Evolutionary conservation across 208 protist genomes (phyloP).

Genomic region (Wallacemonas sp.): DNA sequence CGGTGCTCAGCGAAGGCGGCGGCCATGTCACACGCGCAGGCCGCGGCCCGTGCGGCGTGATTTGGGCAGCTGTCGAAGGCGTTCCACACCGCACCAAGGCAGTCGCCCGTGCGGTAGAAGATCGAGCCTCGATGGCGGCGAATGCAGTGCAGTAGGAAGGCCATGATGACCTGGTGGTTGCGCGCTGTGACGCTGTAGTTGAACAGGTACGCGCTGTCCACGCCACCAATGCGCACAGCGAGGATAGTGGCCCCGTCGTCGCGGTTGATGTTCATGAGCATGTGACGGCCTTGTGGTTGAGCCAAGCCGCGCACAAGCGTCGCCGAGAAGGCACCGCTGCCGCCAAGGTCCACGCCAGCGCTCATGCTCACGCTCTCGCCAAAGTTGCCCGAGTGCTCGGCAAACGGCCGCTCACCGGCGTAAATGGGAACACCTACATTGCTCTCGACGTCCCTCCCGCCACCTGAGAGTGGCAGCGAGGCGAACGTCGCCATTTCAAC

Average conservation of each 20-base stretch:
- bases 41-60: conserved; percentile 64
- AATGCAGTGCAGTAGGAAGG: conserved; percentile 66
- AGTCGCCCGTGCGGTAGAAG: conserved; percentile 74
- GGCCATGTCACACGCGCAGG: conserved; percentile 71
- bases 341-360: neutral
- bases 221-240: conserved; percentile 48
- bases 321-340: neutral
- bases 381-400: neutral
- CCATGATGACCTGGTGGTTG: conserved; percentile 78
- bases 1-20: conserved; percentile 47
- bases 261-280: conserved; percentile 49
- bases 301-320: neutral
- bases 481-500: neutral
- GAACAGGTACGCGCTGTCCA: conserved; percentile 65
- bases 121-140: conserved; percentile 65
- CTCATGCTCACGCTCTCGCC: neutral
- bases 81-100: conserved; percentile 77
- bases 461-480: neutral
- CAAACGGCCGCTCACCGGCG: neutral
- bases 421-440: neutral
- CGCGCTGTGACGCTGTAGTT: conserved; percentile 55
- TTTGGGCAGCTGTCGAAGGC: conserved; percentile 76
- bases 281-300: neutral
- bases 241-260: conserved; percentile 66
- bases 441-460: neutral